Evolutionary conservation across 192 early-diverging fungal species (phyloP), one percentile per base, ranked within the genome.

Genomic region (Coemansia sp.): DNA sequence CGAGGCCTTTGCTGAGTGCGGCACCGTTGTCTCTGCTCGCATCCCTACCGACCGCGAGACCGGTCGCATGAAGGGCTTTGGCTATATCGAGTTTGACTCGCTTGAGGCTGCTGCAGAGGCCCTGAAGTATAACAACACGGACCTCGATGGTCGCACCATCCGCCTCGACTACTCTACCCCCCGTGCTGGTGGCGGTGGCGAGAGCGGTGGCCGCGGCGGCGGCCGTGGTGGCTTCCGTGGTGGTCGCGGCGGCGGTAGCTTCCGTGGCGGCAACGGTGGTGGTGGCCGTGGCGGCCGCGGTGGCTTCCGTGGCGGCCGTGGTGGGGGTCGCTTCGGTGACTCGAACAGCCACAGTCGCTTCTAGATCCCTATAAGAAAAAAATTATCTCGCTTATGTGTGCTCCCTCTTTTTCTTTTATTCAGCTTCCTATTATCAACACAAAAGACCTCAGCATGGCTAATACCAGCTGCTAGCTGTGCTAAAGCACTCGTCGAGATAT

Each of bases 11-110:
- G 89, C 87, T 35, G 95, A 94, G 74, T 95, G 93, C 55, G 97
- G 97, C n/a, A 66, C 92, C 87, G 87, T 99, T 59, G 83, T 83
- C 62, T 88, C 85, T 60, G 86, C 96, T 42, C 89, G 96, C 50
- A 83, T 99, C 57, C 74, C 92, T 56, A 87, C 86, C 51, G 94
- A 95, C 75, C 88, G 82, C 55, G 90, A 93, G 34, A 86, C 80
- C 39, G 90, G 90, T 42, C 88, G 89, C 70, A 87, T 90, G 65
- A 97, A 97, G 79, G 97, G 97, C 55, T 99, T 91, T 70, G 95
- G 94, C 33, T 97, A 99, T 83, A 88, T 95, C 46, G 95, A 99
- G 87, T 99, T 99, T 75, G 87, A 90, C 35, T 86, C 90, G 56
- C 59, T 91, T 14, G 93, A 96, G 62, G 94, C 91, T 13, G 92